Evolutionary conservation across 768 basidiomycete genomes (phyloP), one percentile per base, ranked within the genome.

Genomic region (Thelephora aurantiotincta): DNA sequence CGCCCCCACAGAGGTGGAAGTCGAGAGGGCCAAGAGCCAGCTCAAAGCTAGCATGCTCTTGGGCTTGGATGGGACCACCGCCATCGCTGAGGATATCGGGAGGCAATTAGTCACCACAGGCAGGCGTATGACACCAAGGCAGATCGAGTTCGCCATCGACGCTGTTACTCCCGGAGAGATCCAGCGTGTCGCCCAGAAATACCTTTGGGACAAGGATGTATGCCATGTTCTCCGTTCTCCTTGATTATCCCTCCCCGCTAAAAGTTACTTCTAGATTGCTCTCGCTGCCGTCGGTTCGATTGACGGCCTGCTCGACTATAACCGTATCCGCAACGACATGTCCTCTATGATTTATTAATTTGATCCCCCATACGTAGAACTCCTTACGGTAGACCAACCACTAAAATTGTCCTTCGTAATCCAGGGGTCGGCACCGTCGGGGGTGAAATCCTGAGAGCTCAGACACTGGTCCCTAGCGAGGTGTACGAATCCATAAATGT

Each of bases 51-150:
- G 82, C 48, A 69, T 98, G 54, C 70, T 99, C 37, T 77, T 99
- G 44, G 73, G 82, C 50, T 71, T 98, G 37, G 96, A 98, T 57
- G 96, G 96, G n/a, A 85, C 90, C 14, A 97, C 92, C 30, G 90
- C 92, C 46, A 76, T 93, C 52, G 94, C 96, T 33, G 96, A 99
- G 71, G 96, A 99, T 59, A 92, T 98, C 65, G 94, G 96, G n/a
- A 72, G 93, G 57, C 94, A 97, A 62, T 74, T 99, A 51, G 88
- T 99, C 51, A 98, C 94, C 33, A 90, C 80, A 52, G 96, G 96
- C 48, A 80, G 73, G 53, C 73, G 96, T 57, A 73, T 85, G 68
- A 85, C 92, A 14, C 94, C 96, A 44, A 77, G 82, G 63, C 90
- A 99, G 68, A 91, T 93, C 53, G 96, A 97, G 73, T 73, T 73